Conservation (phyloP, 345 rosid genomes). For the Ceriops decandra region DNA sequence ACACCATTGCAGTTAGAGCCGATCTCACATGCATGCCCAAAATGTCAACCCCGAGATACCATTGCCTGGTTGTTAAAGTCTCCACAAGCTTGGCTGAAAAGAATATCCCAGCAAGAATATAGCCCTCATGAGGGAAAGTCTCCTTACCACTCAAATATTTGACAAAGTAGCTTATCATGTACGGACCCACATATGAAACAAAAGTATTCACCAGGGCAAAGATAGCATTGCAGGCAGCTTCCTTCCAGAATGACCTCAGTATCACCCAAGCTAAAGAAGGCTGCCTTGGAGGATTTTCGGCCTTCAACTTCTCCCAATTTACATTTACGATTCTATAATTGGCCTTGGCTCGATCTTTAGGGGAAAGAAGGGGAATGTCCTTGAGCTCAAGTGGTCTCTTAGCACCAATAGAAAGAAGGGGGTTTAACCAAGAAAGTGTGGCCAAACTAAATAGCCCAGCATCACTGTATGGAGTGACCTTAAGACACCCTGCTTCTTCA, state of each 20-base stretch:
- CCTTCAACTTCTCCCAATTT: slow-evolving; percentile 81
- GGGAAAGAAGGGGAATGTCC: slow-evolving; percentile 96
- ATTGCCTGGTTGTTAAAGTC: slow-evolving; percentile 93
- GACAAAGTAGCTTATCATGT: slow-evolving; percentile 92
- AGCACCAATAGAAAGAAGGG: slow-evolving; percentile 86
- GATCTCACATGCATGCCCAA: slow-evolving; percentile 99
- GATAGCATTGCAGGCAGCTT: slow-evolving; percentile 88
- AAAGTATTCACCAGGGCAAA: slow-evolving; percentile 88
- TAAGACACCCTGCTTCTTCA: slow-evolving; percentile 85
- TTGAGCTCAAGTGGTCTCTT: slow-evolving; percentile 94
- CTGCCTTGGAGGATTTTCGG: slow-evolving; percentile 64
- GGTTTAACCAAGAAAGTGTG: slow-evolving; percentile 93
- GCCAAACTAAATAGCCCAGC: slow-evolving; percentile 77
- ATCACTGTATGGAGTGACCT: slow-evolving; percentile 65
- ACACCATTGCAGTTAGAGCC: slow-evolving; percentile 96
- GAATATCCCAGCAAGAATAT: slow-evolving; percentile 90
- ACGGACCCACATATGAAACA: slow-evolving; percentile 96
- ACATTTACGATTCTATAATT: slow-evolving; percentile 79
- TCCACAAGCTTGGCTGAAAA: slow-evolving; percentile 86
- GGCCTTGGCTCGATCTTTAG: slow-evolving; percentile 78
- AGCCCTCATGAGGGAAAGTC: slow-evolving; percentile 90
- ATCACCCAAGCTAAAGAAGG: slow-evolving; percentile 92
- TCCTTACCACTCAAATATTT: slow-evolving; percentile 87
- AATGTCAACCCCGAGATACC: slow-evolving; percentile 99
- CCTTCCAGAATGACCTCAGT: slow-evolving; percentile 91